These are phyloP conservation scores for Xylariaceae sp. DNA, from an alignment of 2,329 filamentous ascomycete genomes.

Conservation along the genomic window DNA sequence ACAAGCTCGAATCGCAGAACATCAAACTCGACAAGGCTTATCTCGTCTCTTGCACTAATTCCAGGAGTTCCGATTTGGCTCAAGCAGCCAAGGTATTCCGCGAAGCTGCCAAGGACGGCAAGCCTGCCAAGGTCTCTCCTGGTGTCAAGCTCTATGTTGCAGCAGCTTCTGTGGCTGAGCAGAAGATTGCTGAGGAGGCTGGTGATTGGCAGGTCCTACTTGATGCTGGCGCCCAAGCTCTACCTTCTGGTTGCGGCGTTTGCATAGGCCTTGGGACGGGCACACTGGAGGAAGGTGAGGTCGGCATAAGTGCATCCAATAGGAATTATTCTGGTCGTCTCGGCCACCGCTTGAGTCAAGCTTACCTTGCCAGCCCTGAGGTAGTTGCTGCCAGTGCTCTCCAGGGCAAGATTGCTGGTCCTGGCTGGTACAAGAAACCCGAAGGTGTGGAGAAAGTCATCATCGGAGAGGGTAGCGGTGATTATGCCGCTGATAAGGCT, in stretches of 20 bases:
- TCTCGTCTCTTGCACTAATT: conserved; percentile 89
- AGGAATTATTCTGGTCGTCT: conserved; percentile 92
- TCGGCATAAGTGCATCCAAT: conserved; percentile 82
- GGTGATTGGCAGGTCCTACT: conserved; percentile 86
- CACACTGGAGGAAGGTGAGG: conserved; percentile 80
- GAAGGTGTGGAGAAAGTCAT: conserved; percentile 68
- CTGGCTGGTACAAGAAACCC: conserved; percentile 76
- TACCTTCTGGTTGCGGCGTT: conserved; percentile 76
- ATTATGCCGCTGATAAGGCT: conserved; percentile 64
- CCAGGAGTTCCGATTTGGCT: conserved; percentile 76
- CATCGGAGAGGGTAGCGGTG: conserved; percentile 71
- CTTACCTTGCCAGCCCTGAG: conserved; percentile 86
- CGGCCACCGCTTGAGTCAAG: conserved; percentile 58
- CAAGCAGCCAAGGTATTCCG: conserved; percentile 85
- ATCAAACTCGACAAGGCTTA: conserved; percentile 86
- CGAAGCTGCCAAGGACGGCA: conserved; percentile 69
- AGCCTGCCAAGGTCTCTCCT: conserved; percentile 69
- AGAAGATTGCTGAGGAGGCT: conserved; percentile 73
- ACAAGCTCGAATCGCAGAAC: conserved; percentile 70
- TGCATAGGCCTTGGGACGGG: conserved; percentile 84
- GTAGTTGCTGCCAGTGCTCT: conserved; percentile 90
- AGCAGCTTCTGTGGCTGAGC: conserved; percentile 79
- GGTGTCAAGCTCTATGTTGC: conserved; percentile 88
- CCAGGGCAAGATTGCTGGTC: conserved; percentile 70
- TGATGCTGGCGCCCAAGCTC: conserved; percentile 73